These are phyloP conservation scores for Gentiana straminea DNA, from an alignment of 257 asterid species.

Conservation along the genomic window DNA sequence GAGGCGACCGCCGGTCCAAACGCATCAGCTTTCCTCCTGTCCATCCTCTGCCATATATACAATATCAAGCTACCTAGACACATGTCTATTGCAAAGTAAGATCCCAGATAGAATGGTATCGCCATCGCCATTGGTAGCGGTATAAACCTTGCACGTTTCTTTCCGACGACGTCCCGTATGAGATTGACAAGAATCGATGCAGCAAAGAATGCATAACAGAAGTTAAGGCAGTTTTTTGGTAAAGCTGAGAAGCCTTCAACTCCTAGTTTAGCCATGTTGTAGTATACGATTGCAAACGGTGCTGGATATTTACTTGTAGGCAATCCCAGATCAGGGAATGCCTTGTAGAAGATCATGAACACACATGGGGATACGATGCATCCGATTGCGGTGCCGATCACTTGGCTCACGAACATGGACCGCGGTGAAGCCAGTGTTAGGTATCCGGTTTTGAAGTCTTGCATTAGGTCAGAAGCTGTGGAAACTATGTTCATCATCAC, in stretches of 20 bases:
- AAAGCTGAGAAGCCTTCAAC: constrained; percentile 59
- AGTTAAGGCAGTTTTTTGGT: constrained; percentile 41
- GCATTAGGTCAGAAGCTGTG: constrained; percentile 55
- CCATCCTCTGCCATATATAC: constrained; percentile 40
- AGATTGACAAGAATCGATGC: constrained; percentile 42
- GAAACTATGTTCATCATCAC: constrained; percentile 61
- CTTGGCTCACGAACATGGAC: constrained; percentile 69
- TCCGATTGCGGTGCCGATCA: constrained; percentile 66
- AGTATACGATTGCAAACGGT: constrained; percentile 38
- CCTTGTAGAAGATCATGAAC: constrained; percentile 51
- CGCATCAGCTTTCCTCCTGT: constrained; percentile 46
- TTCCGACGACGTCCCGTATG: constrained; percentile 41
- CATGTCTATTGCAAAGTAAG: constrained; percentile 57
- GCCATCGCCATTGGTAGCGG: constrained; percentile 85
- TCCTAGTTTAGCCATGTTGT: constrained; percentile 53
- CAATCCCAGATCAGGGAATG: constrained; percentile 40
- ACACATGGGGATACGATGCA: constrained; percentile 54
- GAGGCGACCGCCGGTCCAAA: constrained; percentile 59
- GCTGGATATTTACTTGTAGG: constrained; percentile 48
- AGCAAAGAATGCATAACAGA: constrained; percentile 46
- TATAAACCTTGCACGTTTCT: constrained; percentile 30
- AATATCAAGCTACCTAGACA: constrained; percentile 54
- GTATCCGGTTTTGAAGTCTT: constrained; percentile 65
- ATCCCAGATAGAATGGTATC: constrained; percentile 51
- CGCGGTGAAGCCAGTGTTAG: constrained; percentile 55